Evolutionary conservation across 371 early-diverging fungal species (phyloP), one percentile per base, ranked within the genome.

Genomic region (Rhizopus sp.): DNA sequence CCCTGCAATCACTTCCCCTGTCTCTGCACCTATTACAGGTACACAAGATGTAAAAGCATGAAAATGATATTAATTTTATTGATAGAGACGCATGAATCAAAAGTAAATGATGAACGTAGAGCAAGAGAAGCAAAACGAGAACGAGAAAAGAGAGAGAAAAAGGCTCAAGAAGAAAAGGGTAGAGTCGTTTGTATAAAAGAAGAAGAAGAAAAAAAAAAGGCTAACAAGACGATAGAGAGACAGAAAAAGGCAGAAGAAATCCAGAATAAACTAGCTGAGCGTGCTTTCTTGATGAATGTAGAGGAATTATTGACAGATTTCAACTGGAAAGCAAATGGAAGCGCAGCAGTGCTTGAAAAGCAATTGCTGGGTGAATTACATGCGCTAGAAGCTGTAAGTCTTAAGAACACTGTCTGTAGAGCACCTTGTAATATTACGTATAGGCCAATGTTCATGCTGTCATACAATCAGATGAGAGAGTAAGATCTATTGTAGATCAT

Each of bases 371-470:
- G 82, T 9, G 91, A 91, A 64, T 59, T 88, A 17, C 85, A 85
- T 54, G 91, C 88, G 7, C 62, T 91, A 52, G 91, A 91, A 72
- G 85, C 88, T 33, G 90, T 89, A 77, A 60, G 83, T 60, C 0
- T 17, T 5, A 13, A 16, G 7, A 23, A 8, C 2, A 2, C 32
- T 31, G 29, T 31, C 23, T 44, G 30, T 5, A 23, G 23, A 23
- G 23, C 2, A 23, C 23, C 23, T 23, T 29, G 49, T 17, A 12
- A 34, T 37, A n/a, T 3, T 7, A 8, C 9, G 13, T 4, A n/a
- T 64, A 91, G 91, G 89, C 91, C 15, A 95, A 95, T 69, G 93
- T 97, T 3, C 93, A 93, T 62, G 93, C 93, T 1, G 93, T 97
- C 56, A 90, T 97, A 37, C 90, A 93, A 66, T 90, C 94, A 16